Conservation (phyloP, 371 early-diverging fungal species). For the Rhizopus stolonifer region DNA sequence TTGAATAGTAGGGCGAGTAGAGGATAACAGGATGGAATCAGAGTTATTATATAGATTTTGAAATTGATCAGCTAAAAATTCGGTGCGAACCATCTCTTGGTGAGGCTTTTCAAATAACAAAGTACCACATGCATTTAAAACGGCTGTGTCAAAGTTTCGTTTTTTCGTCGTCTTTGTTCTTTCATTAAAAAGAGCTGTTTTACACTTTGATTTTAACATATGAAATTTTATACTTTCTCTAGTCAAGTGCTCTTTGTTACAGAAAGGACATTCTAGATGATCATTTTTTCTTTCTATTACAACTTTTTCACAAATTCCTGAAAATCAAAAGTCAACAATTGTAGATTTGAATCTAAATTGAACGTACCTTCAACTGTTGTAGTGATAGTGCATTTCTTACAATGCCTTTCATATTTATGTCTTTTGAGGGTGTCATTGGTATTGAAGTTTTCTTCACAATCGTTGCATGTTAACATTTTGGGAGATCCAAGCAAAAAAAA, state of each 20-base stretch:
- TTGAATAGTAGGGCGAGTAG: no score
- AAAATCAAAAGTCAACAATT: neutral
- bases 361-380: neutral
- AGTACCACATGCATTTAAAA: conserved; percentile 15
- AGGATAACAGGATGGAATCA: no score
- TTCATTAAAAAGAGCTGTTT: conserved; percentile 4
- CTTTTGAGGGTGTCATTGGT: neutral
- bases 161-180: conserved; percentile 11
- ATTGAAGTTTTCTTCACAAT: neutral
- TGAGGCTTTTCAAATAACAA: conserved; percentile 4
- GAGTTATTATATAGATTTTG: no score
- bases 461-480: neutral
- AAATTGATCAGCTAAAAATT: no score
- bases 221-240: conserved; percentile 6
- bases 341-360: neutral
- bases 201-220: conserved; percentile 5
- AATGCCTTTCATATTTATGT: neutral
- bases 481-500: no score
- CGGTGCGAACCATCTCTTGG: conserved; percentile 6
- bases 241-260: neutral
- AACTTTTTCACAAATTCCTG: neutral
- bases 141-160: conserved; percentile 11
- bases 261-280: conserved; percentile 3
- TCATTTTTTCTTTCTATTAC: neutral
- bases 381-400: neutral